A percentile compares a stretch with the other conserved stretches of the same genome.
These are phyloP conservation scores for Nakaseomyces nivariensis DNA, from an alignment of 1,139 yeast species.

Conservation along the genomic window DNA sequence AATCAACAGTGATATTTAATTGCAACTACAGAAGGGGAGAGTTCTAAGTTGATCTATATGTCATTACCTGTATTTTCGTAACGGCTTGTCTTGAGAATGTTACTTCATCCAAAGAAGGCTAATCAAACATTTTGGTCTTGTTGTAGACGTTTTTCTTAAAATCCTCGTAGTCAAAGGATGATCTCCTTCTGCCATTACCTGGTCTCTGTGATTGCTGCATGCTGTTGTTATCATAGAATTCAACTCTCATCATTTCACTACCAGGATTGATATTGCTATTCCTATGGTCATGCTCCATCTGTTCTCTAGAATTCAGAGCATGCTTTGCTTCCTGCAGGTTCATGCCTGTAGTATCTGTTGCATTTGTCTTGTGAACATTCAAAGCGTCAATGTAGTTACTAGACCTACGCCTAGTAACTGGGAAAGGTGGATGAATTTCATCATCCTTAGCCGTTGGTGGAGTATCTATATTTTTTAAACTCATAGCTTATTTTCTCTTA, in stretches of 20 bases:
- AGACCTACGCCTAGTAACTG: constrained; percentile 2
- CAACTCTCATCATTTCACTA: not conserved
- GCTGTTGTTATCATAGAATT: not conserved
- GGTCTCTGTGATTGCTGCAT: not conserved
- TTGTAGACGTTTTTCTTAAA: constrained; percentile 25
- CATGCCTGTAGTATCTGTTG: constrained; percentile 3
- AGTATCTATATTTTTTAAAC: not conserved
- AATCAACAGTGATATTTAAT: too few relatives aligned
- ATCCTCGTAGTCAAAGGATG: constrained; percentile 25
- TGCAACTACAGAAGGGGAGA: too few relatives aligned
- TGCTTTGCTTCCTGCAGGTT: constrained; percentile 6
- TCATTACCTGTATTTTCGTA: too few relatives aligned
- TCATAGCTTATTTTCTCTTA: not conserved
- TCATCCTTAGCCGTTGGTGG: constrained; percentile 3
- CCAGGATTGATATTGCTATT: not conserved
- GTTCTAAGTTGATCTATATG: too few relatives aligned
- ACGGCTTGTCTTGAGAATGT: too few relatives aligned
- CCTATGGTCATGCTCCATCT: constrained; percentile 1
- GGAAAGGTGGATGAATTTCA: constrained; percentile 1
- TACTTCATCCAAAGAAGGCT: not conserved
- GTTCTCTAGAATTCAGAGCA: constrained; percentile 1
- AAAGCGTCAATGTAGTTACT: constrained; percentile 6
- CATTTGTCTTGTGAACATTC: constrained; percentile 4
- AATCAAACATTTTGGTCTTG: constrained; percentile 19
- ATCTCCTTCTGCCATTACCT: not conserved